Percentiles rank a stretch among this genome's conserved stretches.
Conservation (phyloP, 768 basidiomycete genomes). For the Cytidiella melzeri region DNA sequence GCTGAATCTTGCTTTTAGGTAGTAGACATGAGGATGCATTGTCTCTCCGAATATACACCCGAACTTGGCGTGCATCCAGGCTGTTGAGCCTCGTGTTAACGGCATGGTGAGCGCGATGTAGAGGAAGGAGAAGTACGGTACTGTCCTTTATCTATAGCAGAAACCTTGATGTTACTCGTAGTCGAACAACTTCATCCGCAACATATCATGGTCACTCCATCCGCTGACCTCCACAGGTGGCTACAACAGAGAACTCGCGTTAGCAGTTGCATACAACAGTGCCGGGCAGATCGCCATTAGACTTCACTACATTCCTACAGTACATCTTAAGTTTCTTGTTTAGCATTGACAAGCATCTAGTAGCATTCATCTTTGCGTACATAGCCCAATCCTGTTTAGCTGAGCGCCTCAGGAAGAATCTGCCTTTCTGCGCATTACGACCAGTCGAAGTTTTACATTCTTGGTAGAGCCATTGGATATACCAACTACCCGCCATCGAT, state of each 20-base stretch:
- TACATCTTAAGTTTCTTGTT: neutral
- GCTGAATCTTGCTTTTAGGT: neutral
- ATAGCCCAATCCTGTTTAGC: conserved; percentile 40
- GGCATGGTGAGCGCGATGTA: neutral
- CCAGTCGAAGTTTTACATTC: conserved; percentile 34
- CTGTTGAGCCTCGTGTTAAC: conserved; percentile 22
- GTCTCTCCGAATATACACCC: conserved; percentile 39
- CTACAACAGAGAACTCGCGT: conserved; percentile 13
- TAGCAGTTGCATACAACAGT: conserved; percentile 10
- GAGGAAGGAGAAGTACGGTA: conserved; percentile 24
- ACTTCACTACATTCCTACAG: conserved; percentile 1
- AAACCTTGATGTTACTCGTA: neutral
- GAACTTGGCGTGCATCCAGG: conserved; percentile 33
- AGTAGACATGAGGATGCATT: conserved; percentile 43
- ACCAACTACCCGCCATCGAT: too few relatives aligned
- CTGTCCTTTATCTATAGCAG: neutral
- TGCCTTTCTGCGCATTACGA: conserved; percentile 31
- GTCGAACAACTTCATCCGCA: conserved; percentile 11
- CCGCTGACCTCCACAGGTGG: conserved; percentile 16
- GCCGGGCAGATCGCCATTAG: conserved; percentile 2
- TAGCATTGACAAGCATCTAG: neutral
- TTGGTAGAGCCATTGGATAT: conserved; percentile 25
- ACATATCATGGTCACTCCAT: conserved; percentile 20
- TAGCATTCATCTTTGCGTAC: neutral
- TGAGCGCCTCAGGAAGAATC: conserved; percentile 29